A percentile compares a stretch with the other conserved stretches of the same genome.
Conservation (phyloP, 78 protist species). For the Dictyostelium intermedium region DNA sequence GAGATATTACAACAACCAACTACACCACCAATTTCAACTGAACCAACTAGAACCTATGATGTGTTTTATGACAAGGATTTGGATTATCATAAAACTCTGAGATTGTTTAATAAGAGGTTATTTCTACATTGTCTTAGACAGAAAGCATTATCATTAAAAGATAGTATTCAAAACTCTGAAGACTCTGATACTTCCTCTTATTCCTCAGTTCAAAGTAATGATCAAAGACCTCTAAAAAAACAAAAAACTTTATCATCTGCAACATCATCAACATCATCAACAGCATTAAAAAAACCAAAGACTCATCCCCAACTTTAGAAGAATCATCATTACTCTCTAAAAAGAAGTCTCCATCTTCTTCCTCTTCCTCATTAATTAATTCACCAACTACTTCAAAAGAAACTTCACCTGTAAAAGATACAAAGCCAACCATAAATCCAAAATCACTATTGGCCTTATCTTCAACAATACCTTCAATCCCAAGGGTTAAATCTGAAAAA, state of each 20-base stretch:
- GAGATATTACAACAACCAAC: background rate
- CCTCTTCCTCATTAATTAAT: background rate
- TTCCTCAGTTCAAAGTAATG: background rate
- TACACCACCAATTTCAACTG: background rate
- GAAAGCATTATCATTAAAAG: conserved; percentile 2
- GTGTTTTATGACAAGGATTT: conserved; percentile 26
- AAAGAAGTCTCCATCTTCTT: background rate
- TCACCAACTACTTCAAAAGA: background rate
- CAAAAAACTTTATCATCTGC: background rate
- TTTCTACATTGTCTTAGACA: background rate
- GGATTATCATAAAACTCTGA: background rate
- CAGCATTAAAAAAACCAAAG: background rate
- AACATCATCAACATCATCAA: no score
- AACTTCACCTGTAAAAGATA: background rate
- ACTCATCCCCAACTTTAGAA: conserved; percentile 2
- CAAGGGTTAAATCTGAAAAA: background rate
- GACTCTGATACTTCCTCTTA: background rate
- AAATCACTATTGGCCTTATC: background rate
- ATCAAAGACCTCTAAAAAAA: background rate
- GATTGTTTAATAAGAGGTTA: background rate
- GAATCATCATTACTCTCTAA: background rate
- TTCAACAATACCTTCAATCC: background rate
- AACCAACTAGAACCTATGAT: conserved; percentile 13
- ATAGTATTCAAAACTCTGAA: background rate
- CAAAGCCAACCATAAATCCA: background rate